Evolutionary conservation across 2,329 filamentous ascomycete species (phyloP).

Genomic region (Ophiobolus disseminans): DNA sequence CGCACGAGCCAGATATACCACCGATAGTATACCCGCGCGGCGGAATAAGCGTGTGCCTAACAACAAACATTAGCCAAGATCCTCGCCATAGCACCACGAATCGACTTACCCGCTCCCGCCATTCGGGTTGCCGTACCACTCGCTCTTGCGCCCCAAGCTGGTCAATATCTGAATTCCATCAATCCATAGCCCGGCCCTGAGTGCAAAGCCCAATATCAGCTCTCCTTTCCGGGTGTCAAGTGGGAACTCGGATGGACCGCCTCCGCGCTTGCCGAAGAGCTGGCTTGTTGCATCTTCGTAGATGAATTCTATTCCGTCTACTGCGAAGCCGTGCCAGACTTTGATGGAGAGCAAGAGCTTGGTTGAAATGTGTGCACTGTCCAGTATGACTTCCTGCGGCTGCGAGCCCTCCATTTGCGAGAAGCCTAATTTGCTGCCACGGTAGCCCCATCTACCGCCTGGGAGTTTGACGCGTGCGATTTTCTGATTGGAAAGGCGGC

Average conservation of each 20-base stretch:
- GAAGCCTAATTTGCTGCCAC: constrained; percentile 75
- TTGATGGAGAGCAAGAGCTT: constrained; percentile 77
- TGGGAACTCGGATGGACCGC: constrained; percentile 74
- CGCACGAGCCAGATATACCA: constrained; percentile 84
- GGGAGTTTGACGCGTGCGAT: constrained; percentile 76
- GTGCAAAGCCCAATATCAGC: constrained; percentile 82
- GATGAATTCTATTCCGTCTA: constrained; percentile 90
- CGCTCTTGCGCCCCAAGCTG: constrained; percentile 83
- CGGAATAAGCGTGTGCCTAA: constrained; percentile 84
- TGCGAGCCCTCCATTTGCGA: constrained; percentile 74
- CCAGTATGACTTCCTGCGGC: constrained; percentile 76
- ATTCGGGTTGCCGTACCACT: constrained; percentile 79
- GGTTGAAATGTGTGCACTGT: constrained; percentile 67
- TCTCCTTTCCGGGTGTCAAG: constrained; percentile 87
- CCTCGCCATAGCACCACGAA: constrained; percentile 11
- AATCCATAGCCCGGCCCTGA: constrained; percentile 82
- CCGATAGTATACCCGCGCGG: constrained; percentile 88
- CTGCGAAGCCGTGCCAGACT: constrained; percentile 76
- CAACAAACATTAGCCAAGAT: constrained; percentile 30
- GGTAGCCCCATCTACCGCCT: constrained; percentile 76
- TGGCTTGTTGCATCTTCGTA: constrained; percentile 88
- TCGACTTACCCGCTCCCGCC: constrained; percentile 81
- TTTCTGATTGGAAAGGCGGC: constrained; percentile 69
- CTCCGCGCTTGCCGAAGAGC: constrained; percentile 82
- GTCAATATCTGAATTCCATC: constrained; percentile 91